Conservation (phyloP, 495 filamentous ascomycete species). For the Podospora didyma region DNA sequence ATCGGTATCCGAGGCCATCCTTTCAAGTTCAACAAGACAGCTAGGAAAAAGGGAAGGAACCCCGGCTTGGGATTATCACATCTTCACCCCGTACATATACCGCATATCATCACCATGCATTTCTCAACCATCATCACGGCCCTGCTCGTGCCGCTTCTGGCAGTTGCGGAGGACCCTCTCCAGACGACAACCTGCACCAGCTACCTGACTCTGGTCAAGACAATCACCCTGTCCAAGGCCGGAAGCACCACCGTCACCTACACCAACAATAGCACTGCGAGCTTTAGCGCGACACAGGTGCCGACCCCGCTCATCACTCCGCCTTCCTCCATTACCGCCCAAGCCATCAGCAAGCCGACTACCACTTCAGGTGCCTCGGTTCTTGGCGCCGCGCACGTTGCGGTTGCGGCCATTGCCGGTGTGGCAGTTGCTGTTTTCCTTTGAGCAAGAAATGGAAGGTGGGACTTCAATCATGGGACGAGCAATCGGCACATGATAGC, state of each 20-base stretch:
- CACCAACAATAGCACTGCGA: constrained; percentile 24
- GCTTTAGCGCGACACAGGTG: constrained; percentile 18
- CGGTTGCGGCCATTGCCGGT: constrained; percentile 39
- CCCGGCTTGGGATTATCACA: background rate
- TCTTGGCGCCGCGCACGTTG: constrained; percentile 34
- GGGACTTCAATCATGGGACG: background rate
- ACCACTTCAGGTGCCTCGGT: constrained; percentile 18
- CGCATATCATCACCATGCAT: constrained; percentile 22
- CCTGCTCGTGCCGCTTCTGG: constrained; percentile 42
- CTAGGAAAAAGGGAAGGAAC: too few relatives aligned
- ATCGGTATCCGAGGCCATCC: too few relatives aligned
- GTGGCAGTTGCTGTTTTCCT: constrained; percentile 43
- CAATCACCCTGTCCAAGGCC: constrained; percentile 41
- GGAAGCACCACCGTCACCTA: constrained; percentile 17
- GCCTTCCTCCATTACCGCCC: constrained; percentile 18
- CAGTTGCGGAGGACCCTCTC: constrained; percentile 27
- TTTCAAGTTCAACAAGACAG: too few relatives aligned
- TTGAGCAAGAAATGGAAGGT: constrained; percentile 23
- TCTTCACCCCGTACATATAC: background rate
- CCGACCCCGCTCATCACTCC: constrained; percentile 21
- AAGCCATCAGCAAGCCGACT: too few relatives aligned
- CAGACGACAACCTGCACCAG: constrained; percentile 38
- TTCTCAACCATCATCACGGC: constrained; percentile 29
- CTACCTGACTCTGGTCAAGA: constrained; percentile 49
- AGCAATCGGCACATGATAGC: background rate